Conservation (phyloP, 345 rosid species). For the sweet orange (Citrus sinensis) region DNA sequence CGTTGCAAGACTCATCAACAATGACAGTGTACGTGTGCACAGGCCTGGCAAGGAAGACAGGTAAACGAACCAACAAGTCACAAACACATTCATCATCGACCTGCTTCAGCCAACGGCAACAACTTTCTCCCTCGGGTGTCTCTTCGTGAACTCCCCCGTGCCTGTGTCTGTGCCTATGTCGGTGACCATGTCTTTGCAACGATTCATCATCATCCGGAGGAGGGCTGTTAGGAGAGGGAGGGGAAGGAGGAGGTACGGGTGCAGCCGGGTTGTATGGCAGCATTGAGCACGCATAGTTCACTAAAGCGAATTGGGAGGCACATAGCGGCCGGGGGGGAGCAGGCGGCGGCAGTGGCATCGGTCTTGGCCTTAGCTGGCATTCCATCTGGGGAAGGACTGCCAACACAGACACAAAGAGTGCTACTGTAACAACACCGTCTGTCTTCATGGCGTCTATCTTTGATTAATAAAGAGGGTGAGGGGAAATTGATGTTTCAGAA, state of each 20-base stretch:
- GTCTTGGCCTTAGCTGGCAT: background rate
- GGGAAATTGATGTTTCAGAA: background rate
- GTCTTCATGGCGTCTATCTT: constrained; percentile 22
- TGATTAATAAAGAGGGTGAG: background rate
- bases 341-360: constrained; percentile 19
- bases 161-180: constrained; percentile 14
- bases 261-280: constrained; percentile 36
- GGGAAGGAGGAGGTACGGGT: background rate
- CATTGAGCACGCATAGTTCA: constrained; percentile 56
- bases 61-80: constrained; percentile 67
- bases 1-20: constrained; percentile 50
- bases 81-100: constrained; percentile 79
- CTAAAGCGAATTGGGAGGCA: constrained; percentile 59
- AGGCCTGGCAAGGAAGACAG: constrained; percentile 64
- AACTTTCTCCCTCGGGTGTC: constrained; percentile 37
- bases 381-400: constrained; percentile 4
- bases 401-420: constrained; percentile 7
- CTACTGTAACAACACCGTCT: background rate
- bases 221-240: constrained; percentile 8
- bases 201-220: constrained; percentile 10
- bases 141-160: constrained; percentile 20
- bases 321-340: constrained; percentile 53
- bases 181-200: constrained; percentile 5
- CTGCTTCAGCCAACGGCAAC: constrained; percentile 76
- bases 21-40: constrained; percentile 50